These are phyloP conservation scores for Calonectria pteridis DNA, from an alignment of 2,329 filamentous ascomycete genomes.

Conservation along the genomic window DNA sequence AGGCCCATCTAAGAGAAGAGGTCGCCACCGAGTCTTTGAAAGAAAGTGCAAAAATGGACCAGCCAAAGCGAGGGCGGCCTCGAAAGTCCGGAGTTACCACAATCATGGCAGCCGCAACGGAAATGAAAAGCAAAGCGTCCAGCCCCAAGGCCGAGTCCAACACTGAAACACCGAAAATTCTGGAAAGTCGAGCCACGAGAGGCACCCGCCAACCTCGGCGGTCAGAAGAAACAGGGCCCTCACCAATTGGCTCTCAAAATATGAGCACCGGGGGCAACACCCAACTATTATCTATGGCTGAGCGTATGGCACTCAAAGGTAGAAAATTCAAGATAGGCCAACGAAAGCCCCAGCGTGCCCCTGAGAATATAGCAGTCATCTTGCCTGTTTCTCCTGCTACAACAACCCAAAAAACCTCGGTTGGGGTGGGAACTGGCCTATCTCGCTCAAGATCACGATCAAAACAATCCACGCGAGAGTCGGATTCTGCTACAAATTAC, in stretches of 20 bases:
- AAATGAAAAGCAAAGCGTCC: background rate
- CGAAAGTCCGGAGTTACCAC: conserved; percentile 44
- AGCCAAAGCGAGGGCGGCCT: conserved; percentile 43
- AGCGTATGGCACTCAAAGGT: conserved; percentile 67
- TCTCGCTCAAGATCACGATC: background rate
- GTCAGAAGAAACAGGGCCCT: conserved; percentile 30
- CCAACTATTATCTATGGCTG: conserved; percentile 67
- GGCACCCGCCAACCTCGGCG: conserved; percentile 41
- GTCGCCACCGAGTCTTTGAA: conserved; percentile 18
- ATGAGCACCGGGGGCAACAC: conserved; percentile 28
- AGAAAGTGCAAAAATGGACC: conserved; percentile 5
- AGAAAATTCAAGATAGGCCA: conserved; percentile 66
- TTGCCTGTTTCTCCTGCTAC: conserved; percentile 17
- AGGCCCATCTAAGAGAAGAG: conserved; percentile 34
- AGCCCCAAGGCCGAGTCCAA: background rate
- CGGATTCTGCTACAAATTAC: conserved; percentile 6
- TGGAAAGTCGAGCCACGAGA: conserved; percentile 25
- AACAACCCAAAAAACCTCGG: background rate
- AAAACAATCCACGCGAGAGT: background rate
- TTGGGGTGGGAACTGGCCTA: background rate
- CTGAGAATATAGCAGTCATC: conserved; percentile 17
- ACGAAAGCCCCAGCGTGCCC: conserved; percentile 42
- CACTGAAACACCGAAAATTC: background rate
- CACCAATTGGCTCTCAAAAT: conserved; percentile 11
- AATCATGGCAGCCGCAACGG: conserved; percentile 35